These are phyloP conservation scores for Chalara sp. DNA, from an alignment of 2,329 filamentous ascomycete species.

Conservation along the genomic window DNA sequence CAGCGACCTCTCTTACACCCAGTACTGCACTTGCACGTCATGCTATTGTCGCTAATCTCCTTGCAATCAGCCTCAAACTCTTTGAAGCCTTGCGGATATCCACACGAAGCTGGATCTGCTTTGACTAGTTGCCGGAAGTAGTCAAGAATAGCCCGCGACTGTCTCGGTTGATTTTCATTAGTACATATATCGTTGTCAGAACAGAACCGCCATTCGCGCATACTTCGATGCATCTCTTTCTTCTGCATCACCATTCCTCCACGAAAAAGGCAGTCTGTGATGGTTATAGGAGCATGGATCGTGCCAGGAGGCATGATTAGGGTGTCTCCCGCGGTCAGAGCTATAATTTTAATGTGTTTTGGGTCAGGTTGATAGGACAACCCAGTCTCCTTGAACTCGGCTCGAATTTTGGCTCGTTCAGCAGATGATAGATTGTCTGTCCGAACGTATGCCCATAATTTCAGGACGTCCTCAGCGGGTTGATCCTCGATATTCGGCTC, in stretches of 20 bases:
- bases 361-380: constrained; percentile 5
- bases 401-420: constrained; percentile 2
- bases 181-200: constrained; percentile 6
- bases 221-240: constrained; percentile 4
- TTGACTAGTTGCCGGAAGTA: constrained; percentile 4
- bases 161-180: constrained; percentile 8
- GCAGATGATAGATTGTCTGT: constrained; percentile 3
- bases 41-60: constrained; percentile 1
- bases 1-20: constrained; percentile 7
- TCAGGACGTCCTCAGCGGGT: constrained; percentile 3
- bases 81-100: constrained; percentile 1
- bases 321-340: constrained; percentile 7
- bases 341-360: constrained; percentile 6
- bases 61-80: constrained; percentile 9
- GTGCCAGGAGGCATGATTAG: constrained; percentile 12
- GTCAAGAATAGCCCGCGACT: constrained; percentile 6
- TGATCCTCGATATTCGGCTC: constrained; percentile 6
- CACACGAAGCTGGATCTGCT: constrained; percentile 4
- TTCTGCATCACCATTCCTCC: constrained; percentile 12
- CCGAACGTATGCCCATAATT: constrained; percentile 9
- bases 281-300: constrained; percentile 10
- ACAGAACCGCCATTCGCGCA: constrained; percentile 7
- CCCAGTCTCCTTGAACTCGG: constrained; percentile 5
- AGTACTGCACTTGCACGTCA: constrained; percentile 7
- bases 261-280: constrained; percentile 12